Percentiles rank a stretch among this genome's conserved stretches.
Conservation (phyloP, 495 filamentous ascomycete species). For the Entonaema liquescens region DNA sequence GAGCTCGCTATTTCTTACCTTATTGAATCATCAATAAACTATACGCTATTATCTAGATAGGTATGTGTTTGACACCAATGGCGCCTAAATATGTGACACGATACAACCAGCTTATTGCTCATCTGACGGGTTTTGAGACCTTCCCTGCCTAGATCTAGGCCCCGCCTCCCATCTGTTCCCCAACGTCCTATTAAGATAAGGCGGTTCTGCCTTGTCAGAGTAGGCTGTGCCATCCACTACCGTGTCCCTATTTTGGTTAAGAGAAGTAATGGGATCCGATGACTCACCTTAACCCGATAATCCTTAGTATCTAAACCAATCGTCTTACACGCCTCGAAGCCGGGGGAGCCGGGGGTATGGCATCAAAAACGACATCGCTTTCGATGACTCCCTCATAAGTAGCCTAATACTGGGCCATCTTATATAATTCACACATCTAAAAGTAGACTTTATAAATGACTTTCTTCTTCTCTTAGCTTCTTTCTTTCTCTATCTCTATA, state of each 20-base stretch:
- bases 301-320: slow-evolving; percentile 21
- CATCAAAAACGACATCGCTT: slow-evolving; percentile 3
- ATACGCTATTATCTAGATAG: background rate
- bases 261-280: slow-evolving; percentile 24
- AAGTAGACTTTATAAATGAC: slow-evolving; percentile 25
- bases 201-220: slow-evolving; percentile 18
- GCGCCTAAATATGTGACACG: slow-evolving; percentile 5
- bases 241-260: slow-evolving; percentile 3
- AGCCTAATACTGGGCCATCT: background rate
- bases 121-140: slow-evolving; percentile 21
- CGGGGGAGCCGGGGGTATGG: slow-evolving; percentile 8
- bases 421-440: slow-evolving; percentile 27
- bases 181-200: background rate
- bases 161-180: background rate
- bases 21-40: no score
- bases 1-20: no score
- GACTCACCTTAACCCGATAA: slow-evolving; percentile 21
- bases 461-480: slow-evolving; percentile 22
- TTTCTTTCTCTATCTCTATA: slow-evolving; percentile 4
- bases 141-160: slow-evolving; percentile 18
- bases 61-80: background rate
- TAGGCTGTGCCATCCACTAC: slow-evolving; percentile 26
- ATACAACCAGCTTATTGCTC: slow-evolving; percentile 8
- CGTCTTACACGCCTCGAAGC: slow-evolving; percentile 35
- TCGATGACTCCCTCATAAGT: slow-evolving; percentile 25